Percentiles rank a stretch among this genome's conserved stretches.
Evolutionary conservation across 495 filamentous ascomycete genomes (phyloP).

Genomic region (Elasticomyces elasticus): DNA sequence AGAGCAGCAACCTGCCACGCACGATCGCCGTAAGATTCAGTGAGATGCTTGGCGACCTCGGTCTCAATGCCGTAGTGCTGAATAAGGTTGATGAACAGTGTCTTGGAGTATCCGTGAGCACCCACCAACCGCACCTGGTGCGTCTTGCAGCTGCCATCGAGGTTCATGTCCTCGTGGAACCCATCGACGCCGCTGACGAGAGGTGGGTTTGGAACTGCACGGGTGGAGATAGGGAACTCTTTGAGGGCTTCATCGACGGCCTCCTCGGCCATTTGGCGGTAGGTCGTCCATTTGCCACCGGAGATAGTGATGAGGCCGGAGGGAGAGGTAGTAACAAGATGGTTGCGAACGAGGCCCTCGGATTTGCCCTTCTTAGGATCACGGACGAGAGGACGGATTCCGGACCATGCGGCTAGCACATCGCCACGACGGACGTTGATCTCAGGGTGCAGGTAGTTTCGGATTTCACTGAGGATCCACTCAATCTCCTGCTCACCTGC

Average conservation of each 20-base stretch:
- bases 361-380: conserved; percentile 92
- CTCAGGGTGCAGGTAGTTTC: conserved; percentile 79
- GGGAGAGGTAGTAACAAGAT: conserved; percentile 76
- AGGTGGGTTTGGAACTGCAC: conserved; percentile 49
- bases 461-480: conserved; percentile 91
- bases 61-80: conserved; percentile 95
- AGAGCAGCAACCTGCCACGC: conserved; percentile 91
- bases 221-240: conserved; percentile 60
- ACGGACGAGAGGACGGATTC: conserved; percentile 85
- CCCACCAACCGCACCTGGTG: conserved; percentile 83
- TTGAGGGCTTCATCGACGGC: conserved; percentile 83
- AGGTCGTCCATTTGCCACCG: conserved; percentile 99
- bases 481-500: conserved; percentile 89
- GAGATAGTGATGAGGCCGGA: conserved; percentile 87
- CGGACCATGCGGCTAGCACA: conserved; percentile 92
- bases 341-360: conserved; percentile 89
- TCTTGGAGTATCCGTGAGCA: conserved; percentile 89
- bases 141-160: conserved; percentile 84
- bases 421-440: conserved; percentile 91
- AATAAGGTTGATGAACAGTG: conserved; percentile 95
- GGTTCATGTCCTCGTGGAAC: conserved; percentile 49
- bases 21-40: conserved; percentile 82
- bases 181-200: conserved; percentile 54
- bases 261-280: conserved; percentile 98
- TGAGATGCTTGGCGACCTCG: conserved; percentile 86